These are phyloP conservation scores for Psilocybe cyanescens DNA, from an alignment of 768 basidiomycete genomes.

Conservation along the genomic window DNA sequence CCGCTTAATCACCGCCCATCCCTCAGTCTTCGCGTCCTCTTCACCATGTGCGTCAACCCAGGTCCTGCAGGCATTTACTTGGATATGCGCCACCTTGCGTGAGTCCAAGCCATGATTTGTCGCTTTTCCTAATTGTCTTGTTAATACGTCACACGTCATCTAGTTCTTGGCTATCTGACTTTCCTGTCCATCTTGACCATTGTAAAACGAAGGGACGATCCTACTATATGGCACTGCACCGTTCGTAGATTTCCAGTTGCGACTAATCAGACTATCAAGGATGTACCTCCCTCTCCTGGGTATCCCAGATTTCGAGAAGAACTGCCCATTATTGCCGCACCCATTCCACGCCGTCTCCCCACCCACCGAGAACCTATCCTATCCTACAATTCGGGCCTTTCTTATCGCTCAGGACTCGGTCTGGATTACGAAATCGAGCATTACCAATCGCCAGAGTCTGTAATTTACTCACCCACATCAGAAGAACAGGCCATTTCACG, in stretches of 20 bases:
- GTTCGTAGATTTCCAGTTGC: conserved; percentile 48
- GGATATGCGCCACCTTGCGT: conserved; percentile 45
- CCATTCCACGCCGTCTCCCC: conserved; percentile 33
- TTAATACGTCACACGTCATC: conserved; percentile 1
- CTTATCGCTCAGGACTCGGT: conserved; percentile 43
- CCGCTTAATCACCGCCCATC: neutral
- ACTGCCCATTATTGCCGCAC: conserved; percentile 27
- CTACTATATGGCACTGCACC: conserved; percentile 53
- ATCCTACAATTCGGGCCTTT: conserved; percentile 7
- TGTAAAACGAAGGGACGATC: conserved; percentile 45
- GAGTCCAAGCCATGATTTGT: conserved; percentile 14
- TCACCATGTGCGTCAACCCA: conserved; percentile 54
- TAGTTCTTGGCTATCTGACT: conserved; percentile 66
- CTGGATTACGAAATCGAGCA: conserved; percentile 54
- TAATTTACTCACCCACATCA: neutral
- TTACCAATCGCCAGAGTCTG: conserved; percentile 31
- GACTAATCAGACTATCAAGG: conserved; percentile 32
- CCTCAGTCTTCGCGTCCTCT: conserved; percentile 11
- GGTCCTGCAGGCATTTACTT: conserved; percentile 63
- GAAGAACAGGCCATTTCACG: conserved; percentile 18
- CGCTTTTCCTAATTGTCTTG: conserved; percentile 1
- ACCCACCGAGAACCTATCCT: conserved; percentile 35
- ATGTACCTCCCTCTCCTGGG: conserved; percentile 35
- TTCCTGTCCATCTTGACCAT: conserved; percentile 46
- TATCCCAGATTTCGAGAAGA: conserved; percentile 34